Percentiles rank a stretch among this genome's conserved stretches.
Conservation (phyloP, 2,329 filamentous ascomycete genomes). For the Cadophora luteo-olivacea region DNA sequence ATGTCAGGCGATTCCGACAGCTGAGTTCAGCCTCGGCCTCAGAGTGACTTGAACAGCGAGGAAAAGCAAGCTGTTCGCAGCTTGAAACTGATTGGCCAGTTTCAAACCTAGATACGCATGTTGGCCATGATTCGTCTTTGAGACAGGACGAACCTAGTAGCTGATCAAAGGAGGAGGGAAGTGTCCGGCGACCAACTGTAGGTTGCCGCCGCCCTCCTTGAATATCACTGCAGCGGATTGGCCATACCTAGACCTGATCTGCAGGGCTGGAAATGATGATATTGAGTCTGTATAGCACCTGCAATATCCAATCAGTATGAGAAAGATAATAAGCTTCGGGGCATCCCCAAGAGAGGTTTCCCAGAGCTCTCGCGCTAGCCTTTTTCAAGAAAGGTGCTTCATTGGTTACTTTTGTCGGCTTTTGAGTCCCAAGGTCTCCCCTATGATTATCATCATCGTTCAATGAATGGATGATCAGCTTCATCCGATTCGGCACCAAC, state of each 20-base stretch:
- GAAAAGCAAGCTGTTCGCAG: background rate
- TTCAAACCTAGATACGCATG: background rate
- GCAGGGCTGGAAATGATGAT: background rate
- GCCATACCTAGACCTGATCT: background rate
- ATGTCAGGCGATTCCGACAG: conserved; percentile 4
- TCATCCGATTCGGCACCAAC: background rate
- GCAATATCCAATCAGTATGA: background rate
- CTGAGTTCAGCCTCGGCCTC: background rate
- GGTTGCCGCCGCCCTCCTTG: conserved; percentile 21
- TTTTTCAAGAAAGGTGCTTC: background rate
- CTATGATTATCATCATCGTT: background rate
- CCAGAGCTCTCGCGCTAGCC: background rate
- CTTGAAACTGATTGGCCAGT: background rate
- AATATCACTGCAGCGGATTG: background rate
- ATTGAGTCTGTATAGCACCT: background rate
- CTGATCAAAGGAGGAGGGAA: background rate
- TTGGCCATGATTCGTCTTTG: background rate
- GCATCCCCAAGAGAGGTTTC: background rate
- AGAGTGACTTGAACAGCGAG: background rate
- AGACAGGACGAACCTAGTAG: background rate
- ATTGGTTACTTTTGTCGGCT: conserved; percentile 9
- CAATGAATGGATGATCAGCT: background rate
- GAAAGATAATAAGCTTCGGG: background rate
- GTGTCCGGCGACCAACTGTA: conserved; percentile 13
- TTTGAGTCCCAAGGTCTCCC: background rate